These are phyloP conservation scores for Solanum neorickii DNA, from an alignment of 257 asterid species.

Conservation along the genomic window DNA sequence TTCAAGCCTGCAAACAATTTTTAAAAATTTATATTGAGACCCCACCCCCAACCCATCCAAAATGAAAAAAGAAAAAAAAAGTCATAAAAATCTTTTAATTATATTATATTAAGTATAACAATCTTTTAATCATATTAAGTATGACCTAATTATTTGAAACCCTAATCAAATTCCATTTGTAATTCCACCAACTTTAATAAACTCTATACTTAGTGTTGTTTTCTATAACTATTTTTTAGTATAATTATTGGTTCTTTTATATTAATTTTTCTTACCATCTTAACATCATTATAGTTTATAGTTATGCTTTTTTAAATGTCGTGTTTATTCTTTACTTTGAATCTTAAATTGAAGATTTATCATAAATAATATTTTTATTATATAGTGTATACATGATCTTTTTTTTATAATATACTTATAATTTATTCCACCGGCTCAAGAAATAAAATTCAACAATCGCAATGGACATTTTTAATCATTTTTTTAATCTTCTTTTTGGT, in stretches of 20 bases:
- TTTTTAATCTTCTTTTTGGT: not conserved
- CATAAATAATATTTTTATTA: not conserved
- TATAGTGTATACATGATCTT: not conserved
- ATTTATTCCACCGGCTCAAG: not conserved
- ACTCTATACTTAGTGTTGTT: not conserved
- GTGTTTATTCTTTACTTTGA: not conserved
- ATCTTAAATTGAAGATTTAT: not conserved
- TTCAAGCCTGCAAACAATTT: not conserved
- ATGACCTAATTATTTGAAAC: not conserved
- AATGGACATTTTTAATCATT: not conserved
- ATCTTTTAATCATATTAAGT: not conserved
- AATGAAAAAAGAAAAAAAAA: not conserved
- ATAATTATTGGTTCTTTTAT: not conserved
- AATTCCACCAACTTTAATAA: not conserved
- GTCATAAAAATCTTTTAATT: not conserved
- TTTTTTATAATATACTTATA: not conserved
- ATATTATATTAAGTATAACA: too few species aligned
- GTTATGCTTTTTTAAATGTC: not conserved
- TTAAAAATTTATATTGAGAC: not conserved
- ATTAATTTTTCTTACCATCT: not conserved
- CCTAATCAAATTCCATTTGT: not conserved
- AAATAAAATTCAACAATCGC: not conserved
- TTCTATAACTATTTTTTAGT: not conserved
- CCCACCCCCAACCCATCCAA: not conserved
- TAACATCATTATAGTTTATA: not conserved